phyloP scores from a whole-genome alignment of 2,329 filamentous ascomycete genomes.

The Colletotrichum viniferum region DNA sequence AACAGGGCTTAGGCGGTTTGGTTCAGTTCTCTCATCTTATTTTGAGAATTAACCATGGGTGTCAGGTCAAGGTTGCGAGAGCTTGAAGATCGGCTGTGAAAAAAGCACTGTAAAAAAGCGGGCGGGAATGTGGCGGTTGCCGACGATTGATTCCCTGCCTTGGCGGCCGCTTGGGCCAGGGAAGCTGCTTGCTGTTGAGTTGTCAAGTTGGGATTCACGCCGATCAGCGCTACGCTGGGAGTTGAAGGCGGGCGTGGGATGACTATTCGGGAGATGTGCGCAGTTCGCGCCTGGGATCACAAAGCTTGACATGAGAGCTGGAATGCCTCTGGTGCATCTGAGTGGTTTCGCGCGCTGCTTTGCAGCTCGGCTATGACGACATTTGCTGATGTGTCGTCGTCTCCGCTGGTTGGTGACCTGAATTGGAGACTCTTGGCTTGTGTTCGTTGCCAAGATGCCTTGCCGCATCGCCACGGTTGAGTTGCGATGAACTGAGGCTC shows the following conservation, averaged over 20 bases:
- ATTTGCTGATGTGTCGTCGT: background rate
- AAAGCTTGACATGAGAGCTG: slow-evolving; percentile 3
- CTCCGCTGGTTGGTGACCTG: background rate
- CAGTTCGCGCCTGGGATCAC: background rate
- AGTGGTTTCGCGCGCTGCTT: background rate
- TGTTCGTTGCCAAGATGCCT: background rate
- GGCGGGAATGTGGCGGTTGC: background rate
- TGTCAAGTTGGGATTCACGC: background rate
- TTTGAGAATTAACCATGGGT: background rate
- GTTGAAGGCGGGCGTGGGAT: background rate
- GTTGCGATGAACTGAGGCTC: background rate
- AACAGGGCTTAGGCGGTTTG: background rate
- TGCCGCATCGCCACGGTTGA: background rate
- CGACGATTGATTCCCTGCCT: background rate
- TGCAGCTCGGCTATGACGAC: background rate
- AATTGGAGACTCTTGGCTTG: background rate
- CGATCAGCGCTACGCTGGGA: background rate
- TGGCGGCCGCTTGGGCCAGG: background rate
- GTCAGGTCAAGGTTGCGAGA: background rate
- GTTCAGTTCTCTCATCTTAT: background rate
- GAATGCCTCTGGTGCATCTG: background rate
- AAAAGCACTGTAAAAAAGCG: background rate
- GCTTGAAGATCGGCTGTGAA: background rate
- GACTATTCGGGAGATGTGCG: background rate
- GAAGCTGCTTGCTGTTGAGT: background rate